Percentiles rank a stretch among this genome's conserved stretches.
Evolutionary conservation across 73 alveolate genomes (phyloP).

Genomic region (Blepharisma stoltei): DNA sequence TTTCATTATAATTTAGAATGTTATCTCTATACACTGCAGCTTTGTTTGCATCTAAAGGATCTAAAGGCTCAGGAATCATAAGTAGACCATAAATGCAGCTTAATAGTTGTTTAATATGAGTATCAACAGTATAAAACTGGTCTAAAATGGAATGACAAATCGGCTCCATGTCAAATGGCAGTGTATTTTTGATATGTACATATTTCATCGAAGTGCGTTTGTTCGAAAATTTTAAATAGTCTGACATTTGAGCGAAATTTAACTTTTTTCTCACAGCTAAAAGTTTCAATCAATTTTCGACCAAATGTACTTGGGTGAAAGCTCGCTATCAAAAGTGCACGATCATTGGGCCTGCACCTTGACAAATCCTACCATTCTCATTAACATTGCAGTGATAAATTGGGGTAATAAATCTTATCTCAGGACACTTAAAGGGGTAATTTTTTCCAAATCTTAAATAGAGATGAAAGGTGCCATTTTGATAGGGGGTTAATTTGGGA

Average conservation of each 20-base stretch:
- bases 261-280: too few species aligned
- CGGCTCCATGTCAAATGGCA: too few species aligned
- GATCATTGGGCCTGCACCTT: too few species aligned
- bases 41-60: constrained; percentile 44
- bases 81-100: constrained; percentile 66
- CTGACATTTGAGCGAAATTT: too few species aligned
- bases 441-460: constrained; percentile 39
- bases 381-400: constrained; percentile 55
- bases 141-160: constrained; percentile 75
- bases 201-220: too few species aligned
- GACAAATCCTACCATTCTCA: constrained; percentile 55
- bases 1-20: not conserved
- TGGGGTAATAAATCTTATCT: constrained; percentile 47
- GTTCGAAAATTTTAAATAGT: too few species aligned
- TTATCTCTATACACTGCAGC: constrained; percentile 30
- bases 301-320: too few species aligned
- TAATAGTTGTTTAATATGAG: constrained; percentile 62
- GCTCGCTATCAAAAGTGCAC: too few species aligned
- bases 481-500: constrained; percentile 40
- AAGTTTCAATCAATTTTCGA: too few species aligned
- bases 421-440: constrained; percentile 61
- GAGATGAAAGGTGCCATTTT: constrained; percentile 49
- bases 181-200: too few species aligned
- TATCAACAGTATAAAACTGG: constrained; percentile 79
- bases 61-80: constrained; percentile 50